Conservation (phyloP, 768 basidiomycete genomes). For the Cubamyces sp. region DNA sequence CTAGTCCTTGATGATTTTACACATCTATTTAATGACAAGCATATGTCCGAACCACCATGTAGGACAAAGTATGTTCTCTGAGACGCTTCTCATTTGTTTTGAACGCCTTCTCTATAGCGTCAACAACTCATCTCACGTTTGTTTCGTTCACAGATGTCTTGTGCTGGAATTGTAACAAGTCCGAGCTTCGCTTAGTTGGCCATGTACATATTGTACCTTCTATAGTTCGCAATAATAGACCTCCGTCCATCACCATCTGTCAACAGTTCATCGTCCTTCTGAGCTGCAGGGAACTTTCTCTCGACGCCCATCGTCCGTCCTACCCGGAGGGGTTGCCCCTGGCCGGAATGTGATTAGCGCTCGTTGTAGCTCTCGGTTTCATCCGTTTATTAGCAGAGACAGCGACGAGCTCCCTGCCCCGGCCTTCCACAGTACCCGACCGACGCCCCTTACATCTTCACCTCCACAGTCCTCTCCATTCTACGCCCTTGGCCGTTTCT, state of each 20-base stretch:
- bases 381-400: no score
- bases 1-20: slow-evolving; percentile 51
- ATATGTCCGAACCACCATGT: slow-evolving; percentile 70
- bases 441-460: background rate
- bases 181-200: background rate
- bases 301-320: background rate
- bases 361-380: background rate
- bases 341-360: background rate
- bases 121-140: background rate
- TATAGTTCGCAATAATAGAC: background rate
- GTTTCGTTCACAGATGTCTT: background rate
- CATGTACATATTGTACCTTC: background rate
- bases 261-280: background rate
- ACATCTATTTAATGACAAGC: slow-evolving; percentile 56
- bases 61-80: slow-evolving; percentile 57
- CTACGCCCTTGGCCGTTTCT: background rate
- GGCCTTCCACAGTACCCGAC: background rate
- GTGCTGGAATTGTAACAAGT: background rate
- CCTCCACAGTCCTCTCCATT: background rate
- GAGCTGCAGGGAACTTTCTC: background rate
- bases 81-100: slow-evolving; percentile 34
- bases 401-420: no score
- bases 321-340: background rate
- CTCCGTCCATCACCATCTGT: no score
- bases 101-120: background rate